These are phyloP conservation scores for Ophiognomonia clavigignenti-juglandacearum DNA, from an alignment of 2,329 filamentous ascomycete species.

Conservation along the genomic window DNA sequence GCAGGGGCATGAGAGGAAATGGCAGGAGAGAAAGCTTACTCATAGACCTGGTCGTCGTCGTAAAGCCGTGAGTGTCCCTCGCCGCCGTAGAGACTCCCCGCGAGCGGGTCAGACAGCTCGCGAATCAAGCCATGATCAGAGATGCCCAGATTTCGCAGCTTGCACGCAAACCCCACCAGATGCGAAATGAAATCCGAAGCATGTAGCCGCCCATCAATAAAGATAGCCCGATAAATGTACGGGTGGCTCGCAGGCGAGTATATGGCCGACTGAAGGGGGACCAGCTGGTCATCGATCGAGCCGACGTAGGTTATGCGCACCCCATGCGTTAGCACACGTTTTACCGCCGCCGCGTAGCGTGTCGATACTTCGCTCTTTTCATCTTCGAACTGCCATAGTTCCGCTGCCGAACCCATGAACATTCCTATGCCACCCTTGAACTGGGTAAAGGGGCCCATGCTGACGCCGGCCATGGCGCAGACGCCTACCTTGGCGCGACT, in stretches of 20 bases:
- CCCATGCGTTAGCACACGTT: slow-evolving; percentile 70
- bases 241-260: slow-evolving; percentile 84
- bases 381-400: slow-evolving; percentile 90
- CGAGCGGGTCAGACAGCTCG: slow-evolving; percentile 81
- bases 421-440: slow-evolving; percentile 84
- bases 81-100: slow-evolving; percentile 84
- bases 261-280: slow-evolving; percentile 88
- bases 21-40: slow-evolving; percentile 38
- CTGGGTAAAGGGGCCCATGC: slow-evolving; percentile 85
- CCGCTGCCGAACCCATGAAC: slow-evolving; percentile 84
- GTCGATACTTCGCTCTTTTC: slow-evolving; percentile 76
- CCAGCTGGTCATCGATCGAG: slow-evolving; percentile 94
- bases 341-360: slow-evolving; percentile 72
- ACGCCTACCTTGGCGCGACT: slow-evolving; percentile 74
- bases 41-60: slow-evolving; percentile 82
- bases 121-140: slow-evolving; percentile 90
- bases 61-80: slow-evolving; percentile 94
- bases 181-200: slow-evolving; percentile 92
- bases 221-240: slow-evolving; percentile 92
- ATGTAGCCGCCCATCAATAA: slow-evolving; percentile 88
- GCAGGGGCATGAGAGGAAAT: not conserved
- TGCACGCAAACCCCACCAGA: slow-evolving; percentile 87
- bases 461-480: slow-evolving; percentile 84
- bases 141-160: slow-evolving; percentile 87
- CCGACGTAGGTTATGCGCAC: slow-evolving; percentile 83